Percentiles rank a stretch among this genome's conserved stretches.
Conservation (phyloP, 345 rosid species). For the Pseudoturritis turrita region DNA sequence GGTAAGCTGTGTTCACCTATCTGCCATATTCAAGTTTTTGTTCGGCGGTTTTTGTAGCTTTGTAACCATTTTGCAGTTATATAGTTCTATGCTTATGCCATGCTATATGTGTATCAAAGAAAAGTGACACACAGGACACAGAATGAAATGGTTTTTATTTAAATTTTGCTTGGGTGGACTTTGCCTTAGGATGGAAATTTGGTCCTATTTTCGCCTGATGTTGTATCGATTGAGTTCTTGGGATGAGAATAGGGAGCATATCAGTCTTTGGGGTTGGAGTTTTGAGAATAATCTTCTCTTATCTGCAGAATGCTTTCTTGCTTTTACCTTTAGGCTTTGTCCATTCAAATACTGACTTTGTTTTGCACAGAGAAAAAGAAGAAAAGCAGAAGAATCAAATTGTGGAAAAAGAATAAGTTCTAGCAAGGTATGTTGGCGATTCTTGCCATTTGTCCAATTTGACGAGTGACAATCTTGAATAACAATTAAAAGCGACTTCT, state of each 20-base stretch:
- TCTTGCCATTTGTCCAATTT: neutral
- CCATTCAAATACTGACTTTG: neutral
- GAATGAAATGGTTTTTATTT: neutral
- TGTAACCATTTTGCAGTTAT: neutral
- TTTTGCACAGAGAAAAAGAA: constrained; percentile 71
- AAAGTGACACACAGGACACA: neutral
- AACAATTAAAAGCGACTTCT: neutral
- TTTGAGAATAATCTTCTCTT: neutral
- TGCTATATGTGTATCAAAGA: neutral
- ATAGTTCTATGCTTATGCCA: neutral
- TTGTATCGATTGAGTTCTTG: neutral
- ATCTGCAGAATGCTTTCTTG: neutral
- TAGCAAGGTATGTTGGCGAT: constrained; percentile 56
- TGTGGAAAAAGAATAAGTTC: constrained; percentile 53
- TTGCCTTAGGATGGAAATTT: neutral
- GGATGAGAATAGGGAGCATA: neutral
- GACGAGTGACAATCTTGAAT: neutral
- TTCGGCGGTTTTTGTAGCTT: neutral
- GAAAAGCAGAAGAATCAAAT: constrained; percentile 66
- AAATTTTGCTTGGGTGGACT: neutral
- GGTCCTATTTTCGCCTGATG: neutral
- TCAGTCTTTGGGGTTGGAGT: neutral
- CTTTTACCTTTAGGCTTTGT: neutral
- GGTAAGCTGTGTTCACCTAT: constrained; percentile 40
- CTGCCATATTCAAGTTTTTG: neutral